Base-by-base conservation (phyloP, 306 rosid species). In the Corylus americana region DNA sequence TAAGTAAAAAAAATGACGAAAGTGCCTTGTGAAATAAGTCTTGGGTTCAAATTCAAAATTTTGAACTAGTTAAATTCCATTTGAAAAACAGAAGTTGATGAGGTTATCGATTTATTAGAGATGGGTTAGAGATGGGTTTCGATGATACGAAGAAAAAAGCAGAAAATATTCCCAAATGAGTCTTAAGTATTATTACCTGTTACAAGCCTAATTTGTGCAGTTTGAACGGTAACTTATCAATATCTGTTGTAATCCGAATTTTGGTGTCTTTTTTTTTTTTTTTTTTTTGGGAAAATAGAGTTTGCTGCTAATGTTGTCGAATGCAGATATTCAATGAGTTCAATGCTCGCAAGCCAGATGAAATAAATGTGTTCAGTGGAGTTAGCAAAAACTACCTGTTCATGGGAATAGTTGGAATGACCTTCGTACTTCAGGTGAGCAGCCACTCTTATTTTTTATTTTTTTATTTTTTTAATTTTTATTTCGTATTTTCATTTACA, bases 271-370 rank as follows among this genome's bases (percentile, higher is more conserved):
- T 45, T 25, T 18, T 1, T 47, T 1, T 17, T 48, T 70, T 22
- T 22, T 22, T 22, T 0, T 22, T 22, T 22, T 0, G 25, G 42
- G 3, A 25, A 70, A 37, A 25, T 14, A 48, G 55, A 42, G 16
- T 49, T 39, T 74, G 74, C 39, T 74, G 74, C 39, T 70, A 58
- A 84, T 80, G 80, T 57, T 77, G 66, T 48, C 37, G 78, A 53
- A 50, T 80, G 69, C 91, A 94, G 98, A 87, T 94, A 84, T 94
- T 91, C 75, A 92, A 94, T 7, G 97, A 94, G 86, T 91, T 94
- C 87, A 94, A 94, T 72, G 95, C 98, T 79, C 92, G 97, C 61
- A 94, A 94, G 77, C 97, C 97, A 55, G 98, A 92, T 8, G 92
- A 89, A 85, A 78, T 90, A 73, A 92, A 94, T 70, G 92, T 89